Percentiles rank a stretch among this genome's conserved stretches.
These are phyloP conservation scores for Amaranthus palmeri DNA, from an alignment of 148 eudicot species.

Conservation along the genomic window DNA sequence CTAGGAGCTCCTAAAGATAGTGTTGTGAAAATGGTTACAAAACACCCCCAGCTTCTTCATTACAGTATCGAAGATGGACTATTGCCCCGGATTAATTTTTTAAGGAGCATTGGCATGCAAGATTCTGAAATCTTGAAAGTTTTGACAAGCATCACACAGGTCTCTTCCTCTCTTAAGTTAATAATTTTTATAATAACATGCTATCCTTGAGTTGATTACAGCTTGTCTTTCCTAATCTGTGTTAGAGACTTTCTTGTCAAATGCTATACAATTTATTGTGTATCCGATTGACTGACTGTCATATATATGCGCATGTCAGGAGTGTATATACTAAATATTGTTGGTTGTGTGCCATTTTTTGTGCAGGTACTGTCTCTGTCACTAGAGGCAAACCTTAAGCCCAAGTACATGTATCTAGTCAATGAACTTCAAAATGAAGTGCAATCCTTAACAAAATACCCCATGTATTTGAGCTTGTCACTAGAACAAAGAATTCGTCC, in stretches of 20 bases:
- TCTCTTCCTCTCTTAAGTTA: conserved; percentile 18
- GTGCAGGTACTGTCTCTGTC: conserved; percentile 90
- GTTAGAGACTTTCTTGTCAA: too few relatives aligned
- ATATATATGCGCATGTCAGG: neutral
- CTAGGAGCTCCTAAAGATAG: conserved; percentile 81
- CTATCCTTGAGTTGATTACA: conserved; percentile 6
- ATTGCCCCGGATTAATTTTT: conserved; percentile 75
- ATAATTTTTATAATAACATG: neutral
- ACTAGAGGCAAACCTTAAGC: conserved; percentile 86
- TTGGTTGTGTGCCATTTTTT: conserved; percentile 3
- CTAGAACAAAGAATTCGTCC: conserved; percentile 96
- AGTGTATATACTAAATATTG: neutral
- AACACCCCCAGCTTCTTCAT: conserved; percentile 95
- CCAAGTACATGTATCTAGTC: conserved; percentile 76
- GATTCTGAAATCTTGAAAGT: conserved; percentile 81
- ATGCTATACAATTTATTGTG: neutral
- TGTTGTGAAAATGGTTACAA: conserved; percentile 85
- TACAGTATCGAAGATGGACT: conserved; percentile 93
- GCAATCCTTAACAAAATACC: conserved; percentile 80
- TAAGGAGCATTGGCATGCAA: conserved; percentile 86
- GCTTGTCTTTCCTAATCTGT: neutral
- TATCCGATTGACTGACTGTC: neutral
- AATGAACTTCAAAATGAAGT: conserved; percentile 88
- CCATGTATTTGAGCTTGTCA: conserved; percentile 88
- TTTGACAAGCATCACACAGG: conserved; percentile 88